These are phyloP conservation scores for Stagonosporopsis cucurbitacearum DNA, from an alignment of 2,329 filamentous ascomycete species.

Conservation along the genomic window DNA sequence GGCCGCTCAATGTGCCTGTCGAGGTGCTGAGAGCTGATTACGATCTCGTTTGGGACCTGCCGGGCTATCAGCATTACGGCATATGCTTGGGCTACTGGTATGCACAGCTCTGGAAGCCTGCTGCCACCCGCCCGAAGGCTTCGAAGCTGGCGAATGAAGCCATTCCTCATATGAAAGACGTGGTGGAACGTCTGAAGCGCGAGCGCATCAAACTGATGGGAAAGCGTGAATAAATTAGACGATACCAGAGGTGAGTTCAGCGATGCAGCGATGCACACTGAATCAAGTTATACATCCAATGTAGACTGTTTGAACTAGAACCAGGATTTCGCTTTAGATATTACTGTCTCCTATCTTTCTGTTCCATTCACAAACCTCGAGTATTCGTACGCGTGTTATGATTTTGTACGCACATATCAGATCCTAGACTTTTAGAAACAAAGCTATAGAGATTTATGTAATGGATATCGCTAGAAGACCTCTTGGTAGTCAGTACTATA, in stretches of 20 bases:
- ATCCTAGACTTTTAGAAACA: too few relatives aligned
- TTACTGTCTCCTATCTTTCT: too few relatives aligned
- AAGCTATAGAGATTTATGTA: too few relatives aligned
- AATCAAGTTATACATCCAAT: background rate
- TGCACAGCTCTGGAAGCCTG: conserved; percentile 4
- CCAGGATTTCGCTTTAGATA: too few relatives aligned
- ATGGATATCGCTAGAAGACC: too few relatives aligned
- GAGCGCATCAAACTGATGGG: background rate
- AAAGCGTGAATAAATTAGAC: background rate
- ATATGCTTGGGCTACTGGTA: conserved; percentile 24
- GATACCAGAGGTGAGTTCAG: background rate
- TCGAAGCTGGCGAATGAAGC: background rate
- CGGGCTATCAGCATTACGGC: conserved; percentile 18
- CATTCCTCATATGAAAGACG: conserved; percentile 1
- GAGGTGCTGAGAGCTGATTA: background rate
- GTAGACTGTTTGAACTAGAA: too few relatives aligned
- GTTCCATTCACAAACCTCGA: too few relatives aligned
- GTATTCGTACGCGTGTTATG: too few relatives aligned
- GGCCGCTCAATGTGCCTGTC: background rate
- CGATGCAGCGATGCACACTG: background rate
- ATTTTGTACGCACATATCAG: too few relatives aligned
- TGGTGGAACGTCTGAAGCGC: background rate
- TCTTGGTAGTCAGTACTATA: too few relatives aligned
- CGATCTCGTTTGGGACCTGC: background rate
- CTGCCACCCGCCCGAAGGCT: background rate